Evolutionary conservation across 148 eudicot species (phyloP).

Genomic region (Persicaria tinctoria): DNA sequence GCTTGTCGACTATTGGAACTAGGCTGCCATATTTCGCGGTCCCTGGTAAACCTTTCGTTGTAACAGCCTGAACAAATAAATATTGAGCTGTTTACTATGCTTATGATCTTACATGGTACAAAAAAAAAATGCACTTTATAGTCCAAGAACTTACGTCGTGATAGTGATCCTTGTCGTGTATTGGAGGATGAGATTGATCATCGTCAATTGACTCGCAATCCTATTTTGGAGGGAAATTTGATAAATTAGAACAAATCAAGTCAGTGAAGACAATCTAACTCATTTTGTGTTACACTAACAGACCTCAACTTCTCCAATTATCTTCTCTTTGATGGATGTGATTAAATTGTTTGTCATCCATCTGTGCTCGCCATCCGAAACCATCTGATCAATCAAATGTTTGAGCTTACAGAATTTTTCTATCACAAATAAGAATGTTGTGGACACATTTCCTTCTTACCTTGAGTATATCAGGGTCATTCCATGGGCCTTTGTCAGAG

Average conservation of each 20-base stretch:
- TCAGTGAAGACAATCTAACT: neutral
- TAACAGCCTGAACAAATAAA: neutral
- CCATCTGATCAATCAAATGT: slow-evolving; percentile 50
- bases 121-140: too few species aligned
- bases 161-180: neutral
- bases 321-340: slow-evolving; percentile 53
- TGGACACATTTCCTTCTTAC: slow-evolving; percentile 17
- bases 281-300: neutral
- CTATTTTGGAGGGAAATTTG: slow-evolving; percentile 1
- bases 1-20: slow-evolving; percentile 9
- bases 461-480: slow-evolving; percentile 75
- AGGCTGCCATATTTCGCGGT: neutral
- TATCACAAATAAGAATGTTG: neutral
- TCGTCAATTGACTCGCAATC: slow-evolving; percentile 3
- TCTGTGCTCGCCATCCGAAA: slow-evolving; percentile 68
- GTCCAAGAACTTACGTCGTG: slow-evolving; percentile 4
- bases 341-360: slow-evolving; percentile 25
- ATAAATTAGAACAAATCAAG: neutral
- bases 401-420: neutral
- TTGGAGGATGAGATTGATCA: slow-evolving; percentile 8
- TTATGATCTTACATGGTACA: too few species aligned
- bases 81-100: too few species aligned
- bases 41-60: slow-evolving; percentile 2
- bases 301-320: slow-evolving; percentile 45
- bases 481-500: slow-evolving; percentile 95